Evolutionary conservation across 2,329 filamentous ascomycete species (phyloP), one percentile per base, ranked within the genome.

Genomic region (Ascomycota sp.): DNA sequence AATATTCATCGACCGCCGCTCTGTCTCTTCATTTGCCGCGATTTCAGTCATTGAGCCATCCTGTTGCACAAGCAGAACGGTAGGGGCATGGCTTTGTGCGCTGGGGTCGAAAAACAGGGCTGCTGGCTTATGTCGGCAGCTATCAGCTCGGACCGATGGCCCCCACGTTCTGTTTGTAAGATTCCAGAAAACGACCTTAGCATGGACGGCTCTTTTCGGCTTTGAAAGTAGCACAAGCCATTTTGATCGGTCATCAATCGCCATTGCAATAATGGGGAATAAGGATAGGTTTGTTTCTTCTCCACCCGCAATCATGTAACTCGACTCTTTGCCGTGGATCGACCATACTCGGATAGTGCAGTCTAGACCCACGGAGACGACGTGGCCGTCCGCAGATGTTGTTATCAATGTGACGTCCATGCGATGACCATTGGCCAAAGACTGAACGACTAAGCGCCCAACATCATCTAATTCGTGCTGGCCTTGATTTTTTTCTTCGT

Each of bases 341-440:
- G 74, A 58, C 73, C 75, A 80, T 2, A 80, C 55, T 11, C 69
- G 63, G 10, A 82, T 70, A 8, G 61, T 57, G 28, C 76, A 63
- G 42, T 86, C 80, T 1, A 86, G 55, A 0, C 73, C 75, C 23
- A 78, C 63, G 2, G 76, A 78, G 5, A 75, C 65, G 15, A 85
- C 51, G 30, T 75, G 61, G 0, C 76, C 76, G 30, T 67, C 65
- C 2, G 63, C 54, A 6, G 69, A 76, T 11, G 72, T 61, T 5
- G 61, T 52, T 35, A 86, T 51, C 43, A 73, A 63, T 9, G 69
- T 67, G 24, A 86, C 60, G 42, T 86, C 79, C 9, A 86, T 58
- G 6, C 56, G 51, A 43, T 86, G 80, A 0, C 73, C 73, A 10
- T 62, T 58, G 19, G 57, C 56, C 8, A 83, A 46, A 2, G 68